These are phyloP conservation scores for Diaporthe sp. DNA, from an alignment of 2,329 filamentous ascomycete genomes.

Conservation along the genomic window DNA sequence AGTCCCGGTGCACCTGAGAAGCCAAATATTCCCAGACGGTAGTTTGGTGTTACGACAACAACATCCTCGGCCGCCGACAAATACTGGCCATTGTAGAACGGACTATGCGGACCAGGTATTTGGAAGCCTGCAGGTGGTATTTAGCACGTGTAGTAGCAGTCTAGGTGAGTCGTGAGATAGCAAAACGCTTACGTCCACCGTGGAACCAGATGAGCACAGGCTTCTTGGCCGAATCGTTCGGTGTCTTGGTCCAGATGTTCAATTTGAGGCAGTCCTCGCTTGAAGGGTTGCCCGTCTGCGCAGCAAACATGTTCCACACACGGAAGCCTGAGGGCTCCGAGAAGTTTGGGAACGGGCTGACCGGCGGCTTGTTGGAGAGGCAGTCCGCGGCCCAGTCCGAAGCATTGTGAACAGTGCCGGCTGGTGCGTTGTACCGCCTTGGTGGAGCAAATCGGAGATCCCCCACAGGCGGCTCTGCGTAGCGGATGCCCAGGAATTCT, in stretches of 20 bases:
- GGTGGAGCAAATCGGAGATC: conserved; percentile 18
- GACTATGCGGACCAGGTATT: conserved; percentile 18
- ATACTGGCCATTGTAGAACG: conserved; percentile 27
- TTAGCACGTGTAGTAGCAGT: not conserved
- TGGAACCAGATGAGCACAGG: conserved; percentile 53
- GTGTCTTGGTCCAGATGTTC: conserved; percentile 55
- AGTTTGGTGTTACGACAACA: conserved; percentile 45
- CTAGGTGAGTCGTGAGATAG: not conserved
- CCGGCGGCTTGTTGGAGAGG: conserved; percentile 24
- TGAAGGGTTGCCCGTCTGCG: conserved; percentile 23
- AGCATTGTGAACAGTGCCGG: conserved; percentile 23
- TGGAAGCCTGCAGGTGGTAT: conserved; percentile 4
- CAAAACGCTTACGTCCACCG: conserved; percentile 7
- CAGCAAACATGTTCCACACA: conserved; percentile 25
- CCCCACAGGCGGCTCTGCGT: conserved; percentile 28
- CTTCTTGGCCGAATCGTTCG: conserved; percentile 50
- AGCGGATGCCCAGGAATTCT: conserved; percentile 34
- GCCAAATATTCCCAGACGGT: conserved; percentile 34
- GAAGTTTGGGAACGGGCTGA: conserved; percentile 27
- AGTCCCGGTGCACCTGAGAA: conserved; percentile 31
- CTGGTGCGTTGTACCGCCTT: conserved; percentile 24
- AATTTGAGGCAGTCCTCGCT: conserved; percentile 54
- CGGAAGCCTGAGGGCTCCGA: conserved; percentile 21
- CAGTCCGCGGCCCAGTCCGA: conserved; percentile 7
- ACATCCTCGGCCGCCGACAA: conserved; percentile 26